A percentile compares a stretch with the other conserved stretches of the same genome.
These are phyloP conservation scores for Millerago galiae DNA, from an alignment of 805 yeast genomes.

Conservation along the genomic window DNA sequence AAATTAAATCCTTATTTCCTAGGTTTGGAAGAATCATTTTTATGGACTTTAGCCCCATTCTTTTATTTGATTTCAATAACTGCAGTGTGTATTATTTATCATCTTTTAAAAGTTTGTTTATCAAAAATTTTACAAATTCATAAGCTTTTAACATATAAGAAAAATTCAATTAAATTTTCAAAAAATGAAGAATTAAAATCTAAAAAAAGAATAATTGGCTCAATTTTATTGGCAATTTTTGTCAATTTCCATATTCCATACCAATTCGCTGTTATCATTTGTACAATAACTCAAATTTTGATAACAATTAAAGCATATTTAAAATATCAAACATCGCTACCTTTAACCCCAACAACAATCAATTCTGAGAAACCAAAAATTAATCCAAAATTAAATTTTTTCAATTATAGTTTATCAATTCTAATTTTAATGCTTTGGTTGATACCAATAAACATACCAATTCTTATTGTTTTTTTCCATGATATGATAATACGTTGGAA, in stretches of 20 bases:
- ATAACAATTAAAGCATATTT: constrained; percentile 36
- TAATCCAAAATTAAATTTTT: constrained; percentile 24
- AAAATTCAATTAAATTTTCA: background rate
- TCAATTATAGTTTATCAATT: constrained; percentile 58
- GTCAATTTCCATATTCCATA: constrained; percentile 70
- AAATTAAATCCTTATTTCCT: constrained; percentile 53
- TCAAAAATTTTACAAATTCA: background rate
- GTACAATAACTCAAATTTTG: constrained; percentile 51
- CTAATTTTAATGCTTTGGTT: constrained; percentile 70
- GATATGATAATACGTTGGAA: constrained; percentile 72
- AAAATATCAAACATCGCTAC: background rate
- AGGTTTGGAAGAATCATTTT: constrained; percentile 53
- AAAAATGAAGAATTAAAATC: background rate
- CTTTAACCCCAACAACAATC: background rate
- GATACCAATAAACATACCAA: constrained; percentile 72
- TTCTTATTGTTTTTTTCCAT: constrained; percentile 74
- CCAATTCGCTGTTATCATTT: constrained; percentile 66
- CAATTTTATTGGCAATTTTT: constrained; percentile 30
- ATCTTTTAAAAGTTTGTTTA: background rate
- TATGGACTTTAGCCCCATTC: constrained; percentile 55
- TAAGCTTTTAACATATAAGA: background rate
- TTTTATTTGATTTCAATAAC: constrained; percentile 42
- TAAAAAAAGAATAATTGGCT: constrained; percentile 12
- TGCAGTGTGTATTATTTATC: constrained; percentile 33
- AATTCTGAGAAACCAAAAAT: background rate